Base-by-base conservation (phyloP, 2,329 filamentous ascomycete genomes). In the Talaromyces pinophilus region DNA sequence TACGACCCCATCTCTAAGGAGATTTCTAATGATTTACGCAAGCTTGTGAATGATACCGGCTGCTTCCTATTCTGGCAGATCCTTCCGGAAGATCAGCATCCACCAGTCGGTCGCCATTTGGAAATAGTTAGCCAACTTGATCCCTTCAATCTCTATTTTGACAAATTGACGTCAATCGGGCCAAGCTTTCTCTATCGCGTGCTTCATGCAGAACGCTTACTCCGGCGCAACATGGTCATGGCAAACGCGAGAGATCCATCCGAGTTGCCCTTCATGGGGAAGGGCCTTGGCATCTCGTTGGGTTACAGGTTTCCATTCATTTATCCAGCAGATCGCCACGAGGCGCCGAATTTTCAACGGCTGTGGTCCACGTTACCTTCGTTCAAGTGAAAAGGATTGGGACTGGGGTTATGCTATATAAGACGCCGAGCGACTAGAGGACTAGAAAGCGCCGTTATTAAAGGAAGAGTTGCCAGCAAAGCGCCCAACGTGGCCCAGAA, bases 401-500 rank as follows among this genome's bases (percentile, higher is more conserved):
- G 54, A 40, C 4, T 60, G 54, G 54, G 25, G 44, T 6, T 64
- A 64, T 19, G 54, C 63, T 60, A 11, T 59, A 7, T 59, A 54
- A 54, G 54, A 64, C 5, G 10, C 8, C 0, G 44, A 22, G 44
- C 44, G 44, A 13, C 25, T 59, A 15, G 6, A 52, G 25, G 19
- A 59, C 3, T 60, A 30, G 63, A 52, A 38, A n/a, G n/a, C 63
- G 1, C 50, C 61, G 1, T 22, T 63, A 15, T 15, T 50, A 25
- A 11, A 50, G 3, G 22, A 15, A 6, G 19, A 28, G 3, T 17
- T 7, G 11, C 46, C 46, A 25, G 3, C 1, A 15, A 3, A 50
- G 2, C 22, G 46, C 46, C 0, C 19, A 5, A 50, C 13, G 1
- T 28, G 46, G 46, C 46, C 19, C 1, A 13, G 19, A 15, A 50